Evolutionary conservation across 192 early-diverging fungal genomes (phyloP).

Genomic region (Geranomyces michiganensis): DNA sequence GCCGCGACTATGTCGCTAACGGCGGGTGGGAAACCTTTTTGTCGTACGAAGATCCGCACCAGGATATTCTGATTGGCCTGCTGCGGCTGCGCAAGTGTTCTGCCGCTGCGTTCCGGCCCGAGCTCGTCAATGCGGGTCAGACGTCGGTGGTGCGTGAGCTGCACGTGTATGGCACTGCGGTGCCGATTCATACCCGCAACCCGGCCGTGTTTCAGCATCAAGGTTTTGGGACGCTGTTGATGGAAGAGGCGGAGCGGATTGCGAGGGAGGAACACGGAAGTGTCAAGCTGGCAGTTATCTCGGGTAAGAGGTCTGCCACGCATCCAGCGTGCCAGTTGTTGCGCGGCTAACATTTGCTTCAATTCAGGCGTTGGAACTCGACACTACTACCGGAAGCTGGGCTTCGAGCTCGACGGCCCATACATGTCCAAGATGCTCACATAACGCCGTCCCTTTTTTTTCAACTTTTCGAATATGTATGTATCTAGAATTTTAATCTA

Average conservation of each 20-base stretch:
- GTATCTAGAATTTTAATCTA: too few species aligned
- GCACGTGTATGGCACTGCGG: conserved; percentile 97
- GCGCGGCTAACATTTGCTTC: conserved; percentile 9
- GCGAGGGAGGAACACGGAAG: conserved; percentile 96
- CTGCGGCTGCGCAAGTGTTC: conserved; percentile 94
- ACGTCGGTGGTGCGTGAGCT: conserved; percentile 95
- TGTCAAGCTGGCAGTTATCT: conserved; percentile 93
- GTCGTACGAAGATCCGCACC: conserved; percentile 95
- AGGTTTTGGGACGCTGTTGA: conserved; percentile 96
- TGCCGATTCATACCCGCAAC: conserved; percentile 94
- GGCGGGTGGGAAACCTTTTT: conserved; percentile 99
- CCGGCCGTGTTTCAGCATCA: conserved; percentile 99
- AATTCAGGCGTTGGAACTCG: conserved; percentile 85
- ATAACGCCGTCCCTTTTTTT: neutral
- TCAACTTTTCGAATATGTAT: too few species aligned
- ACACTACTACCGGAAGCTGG: conserved; percentile 97
- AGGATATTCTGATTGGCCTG: conserved; percentile 96
- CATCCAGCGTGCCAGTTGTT: conserved; percentile 7
- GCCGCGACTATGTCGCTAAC: conserved; percentile 97
- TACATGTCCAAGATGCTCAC: conserved; percentile 94
- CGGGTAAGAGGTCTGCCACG: conserved; percentile 56
- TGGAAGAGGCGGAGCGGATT: conserved; percentile 99
- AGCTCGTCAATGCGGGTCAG: conserved; percentile 72
- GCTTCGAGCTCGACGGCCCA: conserved; percentile 87
- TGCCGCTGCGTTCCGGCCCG: conserved; percentile 84